phyloP scores from a whole-genome alignment of 139 green algal species.

The Asterochloris erici region DNA sequence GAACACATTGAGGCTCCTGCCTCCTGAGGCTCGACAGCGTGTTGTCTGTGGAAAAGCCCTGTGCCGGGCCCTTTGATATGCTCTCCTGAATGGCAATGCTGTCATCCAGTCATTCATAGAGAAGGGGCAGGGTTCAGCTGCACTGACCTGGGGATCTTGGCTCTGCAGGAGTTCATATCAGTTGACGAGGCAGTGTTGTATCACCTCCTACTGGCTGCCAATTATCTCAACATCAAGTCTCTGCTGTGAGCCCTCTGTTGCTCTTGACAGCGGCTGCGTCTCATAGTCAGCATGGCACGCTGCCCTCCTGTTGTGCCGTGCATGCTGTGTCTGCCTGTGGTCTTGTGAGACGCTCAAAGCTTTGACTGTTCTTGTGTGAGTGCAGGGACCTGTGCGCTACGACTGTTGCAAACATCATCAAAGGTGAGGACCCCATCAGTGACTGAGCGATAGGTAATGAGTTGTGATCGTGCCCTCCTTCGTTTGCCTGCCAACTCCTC shows the following conservation, averaged over 20 bases:
- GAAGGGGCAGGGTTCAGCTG: too few relatives aligned
- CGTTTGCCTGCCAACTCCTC: too few relatives aligned
- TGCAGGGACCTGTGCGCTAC: constrained; percentile 4
- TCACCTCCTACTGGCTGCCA: constrained; percentile 13
- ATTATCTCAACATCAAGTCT: constrained; percentile 18
- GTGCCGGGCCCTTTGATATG: too few relatives aligned
- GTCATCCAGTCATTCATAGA: too few relatives aligned
- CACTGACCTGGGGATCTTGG: too few relatives aligned
- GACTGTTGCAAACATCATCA: constrained; percentile 14
- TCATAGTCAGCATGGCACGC: not conserved
- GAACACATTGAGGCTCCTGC: too few relatives aligned
- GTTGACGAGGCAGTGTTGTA: constrained; percentile 18
- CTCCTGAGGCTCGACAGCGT: too few relatives aligned
- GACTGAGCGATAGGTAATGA: too few relatives aligned
- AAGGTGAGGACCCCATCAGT: not conserved
- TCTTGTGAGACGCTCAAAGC: not conserved
- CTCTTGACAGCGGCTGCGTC: not conserved
- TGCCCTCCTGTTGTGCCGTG: too few relatives aligned
- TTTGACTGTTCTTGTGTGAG: not conserved
- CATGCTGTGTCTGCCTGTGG: not conserved
- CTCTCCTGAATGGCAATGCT: too few relatives aligned
- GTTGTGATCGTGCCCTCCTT: too few relatives aligned
- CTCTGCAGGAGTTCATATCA: constrained; percentile 4
- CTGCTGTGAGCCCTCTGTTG: constrained; percentile 2
- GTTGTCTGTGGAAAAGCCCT: too few relatives aligned